Conservation (phyloP, 1,139 yeast species). For the Maudiozyma humilis region DNA sequence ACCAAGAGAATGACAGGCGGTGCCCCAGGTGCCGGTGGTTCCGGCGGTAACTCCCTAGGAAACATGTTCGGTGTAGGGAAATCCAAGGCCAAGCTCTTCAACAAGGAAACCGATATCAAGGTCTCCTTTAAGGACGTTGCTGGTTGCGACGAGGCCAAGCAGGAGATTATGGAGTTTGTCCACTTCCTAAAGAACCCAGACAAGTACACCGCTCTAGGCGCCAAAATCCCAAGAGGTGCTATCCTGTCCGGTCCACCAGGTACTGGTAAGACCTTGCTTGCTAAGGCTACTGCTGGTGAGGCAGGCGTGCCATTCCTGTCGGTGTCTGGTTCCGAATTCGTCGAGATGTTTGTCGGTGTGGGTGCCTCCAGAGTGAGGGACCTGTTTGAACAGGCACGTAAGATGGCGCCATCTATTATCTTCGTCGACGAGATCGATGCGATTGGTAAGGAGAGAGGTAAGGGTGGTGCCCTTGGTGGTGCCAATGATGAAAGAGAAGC, state of each 20-base stretch:
- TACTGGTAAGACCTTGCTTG: conserved; percentile 93
- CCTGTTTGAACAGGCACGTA: conserved; percentile 83
- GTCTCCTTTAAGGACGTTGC: conserved; percentile 91
- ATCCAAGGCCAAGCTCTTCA: conserved; percentile 82
- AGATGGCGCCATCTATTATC: conserved; percentile 85
- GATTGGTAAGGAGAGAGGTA: conserved; percentile 87
- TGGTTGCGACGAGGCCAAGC: conserved; percentile 96
- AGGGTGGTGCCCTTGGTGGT: conserved; percentile 70
- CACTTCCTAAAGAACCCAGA: conserved; percentile 81
- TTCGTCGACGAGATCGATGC: conserved; percentile 98
- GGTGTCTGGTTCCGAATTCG: conserved; percentile 96
- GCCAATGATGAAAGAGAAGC: conserved; percentile 95
- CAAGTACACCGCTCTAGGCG: conserved; percentile 86
- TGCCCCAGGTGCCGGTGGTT: conserved; percentile 39
- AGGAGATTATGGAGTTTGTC: conserved; percentile 95
- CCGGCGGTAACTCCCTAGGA: conserved; percentile 42
- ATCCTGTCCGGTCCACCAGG: conserved; percentile 98
- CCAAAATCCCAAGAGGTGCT: conserved; percentile 97
- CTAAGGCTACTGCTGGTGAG: conserved; percentile 99
- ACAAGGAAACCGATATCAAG: conserved; percentile 84
- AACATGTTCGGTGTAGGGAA: conserved; percentile 65
- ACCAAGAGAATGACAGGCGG: conserved; percentile 44
- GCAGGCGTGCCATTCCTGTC: conserved; percentile 94
- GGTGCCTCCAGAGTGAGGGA: conserved; percentile 98
- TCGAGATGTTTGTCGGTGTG: conserved; percentile 98